These are phyloP conservation scores for Apiosordaria backusii DNA, from an alignment of 495 filamentous ascomycete genomes.

Conservation along the genomic window DNA sequence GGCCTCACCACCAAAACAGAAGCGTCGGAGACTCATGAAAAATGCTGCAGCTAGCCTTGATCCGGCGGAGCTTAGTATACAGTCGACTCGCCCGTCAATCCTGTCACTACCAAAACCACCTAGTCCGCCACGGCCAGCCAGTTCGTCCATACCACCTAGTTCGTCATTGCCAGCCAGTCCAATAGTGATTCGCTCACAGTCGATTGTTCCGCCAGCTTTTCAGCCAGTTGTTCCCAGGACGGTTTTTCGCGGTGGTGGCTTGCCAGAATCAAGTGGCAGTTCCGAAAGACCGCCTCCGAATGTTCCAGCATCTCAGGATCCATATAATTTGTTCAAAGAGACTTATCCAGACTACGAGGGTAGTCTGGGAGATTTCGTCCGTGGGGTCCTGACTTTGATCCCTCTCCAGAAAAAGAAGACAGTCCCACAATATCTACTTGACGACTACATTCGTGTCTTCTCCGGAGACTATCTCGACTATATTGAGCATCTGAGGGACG, in stretches of 20 bases:
- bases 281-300: background rate
- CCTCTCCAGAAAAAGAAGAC: constrained; percentile 39
- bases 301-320: background rate
- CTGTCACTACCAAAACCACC: background rate
- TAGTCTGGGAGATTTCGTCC: constrained; percentile 50
- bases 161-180: background rate
- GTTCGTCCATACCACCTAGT: background rate
- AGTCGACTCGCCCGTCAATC: background rate
- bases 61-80: background rate
- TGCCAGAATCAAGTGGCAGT: background rate
- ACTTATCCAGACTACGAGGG: constrained; percentile 58
- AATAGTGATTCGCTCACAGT: background rate
- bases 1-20: background rate
- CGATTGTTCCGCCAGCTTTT: background rate
- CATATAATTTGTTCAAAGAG: constrained; percentile 49
- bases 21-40: constrained; percentile 23
- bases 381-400: constrained; percentile 53
- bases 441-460: constrained; percentile 62
- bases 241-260: background rate
- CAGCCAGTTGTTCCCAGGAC: background rate
- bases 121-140: background rate
- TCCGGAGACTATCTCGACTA: constrained; percentile 43
- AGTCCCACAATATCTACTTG: constrained; percentile 54
- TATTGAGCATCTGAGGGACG: constrained; percentile 23
- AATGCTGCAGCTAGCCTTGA: background rate